Base-by-base conservation (phyloP, 441 rosid genomes). In the Daphne laureola region DNA sequence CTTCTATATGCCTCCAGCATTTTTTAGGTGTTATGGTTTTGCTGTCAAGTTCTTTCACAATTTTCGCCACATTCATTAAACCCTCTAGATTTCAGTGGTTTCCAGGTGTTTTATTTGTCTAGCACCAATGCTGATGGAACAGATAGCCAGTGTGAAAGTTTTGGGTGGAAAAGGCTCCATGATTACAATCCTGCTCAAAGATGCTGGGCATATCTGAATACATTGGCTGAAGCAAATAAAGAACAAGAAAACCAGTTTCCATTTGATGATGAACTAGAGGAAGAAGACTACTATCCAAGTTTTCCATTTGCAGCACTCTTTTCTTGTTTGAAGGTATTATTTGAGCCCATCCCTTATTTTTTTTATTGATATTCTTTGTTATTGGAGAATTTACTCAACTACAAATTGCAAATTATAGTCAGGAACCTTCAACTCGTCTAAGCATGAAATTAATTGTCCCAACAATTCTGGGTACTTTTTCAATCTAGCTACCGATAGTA, bases 231-330 rank as follows among this genome's bases (percentile, higher is more conserved):
- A 49, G 80, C 82, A 65, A 69, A 61, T 16, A 47, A 54, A 45
- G 25, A 31, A 54, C 62, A 64, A 46, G 84, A 74, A 41, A 70
- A 65, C 25, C 46, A 27, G 64, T 68, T 62, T 1, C 80, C 84
- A 46, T 68, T 74, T 53, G 96, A 84, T 69, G 94, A 85, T 62
- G 98, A 92, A 58, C 74, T 77, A 8, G 90, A 79, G 67, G 97
- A 92, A 53, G 90, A 82, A 61, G 91, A 89, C 72, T 89, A 83
- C 54, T 86, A 76, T 62, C 90, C 96, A 52, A 89, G 96, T 75
- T 73, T 92, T 78, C 97, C 97, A 58, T 92, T 92, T 72, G 87
- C 96, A 52, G 92, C 94, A 57, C 83, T 92, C 40, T 86, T 86
- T 73, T 86, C 96, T 41, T 81, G 79, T 71, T 79, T 86, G 43